Evolutionary conservation across 257 asterid genomes (phyloP).

Genomic region (Anisodus tanguticus): DNA sequence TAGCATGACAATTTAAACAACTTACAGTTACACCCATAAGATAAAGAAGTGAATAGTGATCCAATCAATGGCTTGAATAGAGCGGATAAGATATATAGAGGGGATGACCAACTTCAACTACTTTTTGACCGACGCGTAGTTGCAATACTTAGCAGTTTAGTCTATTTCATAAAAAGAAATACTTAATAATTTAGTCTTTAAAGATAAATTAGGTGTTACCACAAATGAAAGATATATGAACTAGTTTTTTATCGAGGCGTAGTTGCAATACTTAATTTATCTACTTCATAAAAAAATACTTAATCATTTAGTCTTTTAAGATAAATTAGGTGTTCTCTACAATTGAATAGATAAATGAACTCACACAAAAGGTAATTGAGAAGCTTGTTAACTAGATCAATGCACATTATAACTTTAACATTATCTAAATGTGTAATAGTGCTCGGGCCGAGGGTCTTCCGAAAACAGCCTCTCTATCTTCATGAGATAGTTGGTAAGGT

Average conservation of each 20-base stretch:
- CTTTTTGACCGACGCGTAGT: neutral
- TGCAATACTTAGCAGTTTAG: neutral
- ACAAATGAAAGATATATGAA: neutral
- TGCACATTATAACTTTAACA: neutral
- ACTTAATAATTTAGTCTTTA: neutral
- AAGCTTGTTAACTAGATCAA: neutral
- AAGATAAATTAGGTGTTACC: neutral
- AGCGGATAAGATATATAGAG: neutral
- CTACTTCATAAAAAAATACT: too few relatives aligned
- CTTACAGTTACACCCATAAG: neutral
- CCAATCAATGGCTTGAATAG: neutral
- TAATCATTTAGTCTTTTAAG: neutral
- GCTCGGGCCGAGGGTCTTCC: too few relatives aligned
- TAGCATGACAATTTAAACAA: constrained; percentile 4
- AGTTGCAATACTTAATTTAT: neutral
- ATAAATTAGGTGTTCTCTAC: neutral
- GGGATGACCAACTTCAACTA: neutral
- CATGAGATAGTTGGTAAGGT: too few relatives aligned
- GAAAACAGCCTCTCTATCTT: too few relatives aligned
- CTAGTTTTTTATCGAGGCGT: neutral
- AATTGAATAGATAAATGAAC: constrained; percentile 6
- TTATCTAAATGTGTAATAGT: neutral
- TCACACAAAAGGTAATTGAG: neutral
- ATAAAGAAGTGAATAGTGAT: neutral
- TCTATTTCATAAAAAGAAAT: neutral